Evolutionary conservation across 2,329 filamentous ascomycete species (phyloP).

Genomic region (Botrytis paeoniae): DNA sequence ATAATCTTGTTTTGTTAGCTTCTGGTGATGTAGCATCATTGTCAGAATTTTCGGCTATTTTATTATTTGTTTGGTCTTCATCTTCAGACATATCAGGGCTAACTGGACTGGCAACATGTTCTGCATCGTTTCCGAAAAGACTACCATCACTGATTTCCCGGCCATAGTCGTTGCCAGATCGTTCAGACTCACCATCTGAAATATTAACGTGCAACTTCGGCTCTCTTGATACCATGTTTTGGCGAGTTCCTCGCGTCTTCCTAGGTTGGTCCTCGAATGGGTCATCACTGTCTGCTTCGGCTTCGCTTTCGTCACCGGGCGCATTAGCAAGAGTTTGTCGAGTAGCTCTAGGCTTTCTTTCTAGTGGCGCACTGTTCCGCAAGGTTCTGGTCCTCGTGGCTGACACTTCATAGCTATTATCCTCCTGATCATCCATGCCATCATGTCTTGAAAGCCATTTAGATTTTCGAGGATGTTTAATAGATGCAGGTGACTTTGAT

Average conservation of each 20-base stretch:
- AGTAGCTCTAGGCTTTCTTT: neutral
- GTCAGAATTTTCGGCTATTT: neutral
- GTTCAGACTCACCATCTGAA: neutral
- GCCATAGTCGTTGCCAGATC: neutral
- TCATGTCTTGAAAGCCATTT: constrained; percentile 34
- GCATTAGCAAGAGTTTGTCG: neutral
- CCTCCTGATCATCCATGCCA: constrained; percentile 23
- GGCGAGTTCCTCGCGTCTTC: neutral
- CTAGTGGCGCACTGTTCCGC: neutral
- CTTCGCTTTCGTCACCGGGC: neutral
- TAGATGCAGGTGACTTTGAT: constrained; percentile 21
- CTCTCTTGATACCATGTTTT: neutral
- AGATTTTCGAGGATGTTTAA: constrained; percentile 30
- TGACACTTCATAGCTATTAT: neutral
- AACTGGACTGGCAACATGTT: neutral
- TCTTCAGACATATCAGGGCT: neutral
- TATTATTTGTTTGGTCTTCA: neutral
- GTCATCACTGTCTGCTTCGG: constrained; percentile 6
- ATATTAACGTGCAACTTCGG: neutral
- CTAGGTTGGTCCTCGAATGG: neutral
- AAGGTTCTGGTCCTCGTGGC: constrained; percentile 1
- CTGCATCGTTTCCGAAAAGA: constrained; percentile 4
- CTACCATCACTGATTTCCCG: constrained; percentile 14
- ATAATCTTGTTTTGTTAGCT: neutral
- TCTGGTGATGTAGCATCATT: neutral